Percentiles rank a stretch among this genome's conserved stretches.
These are phyloP conservation scores for Rubus idaeus DNA, from an alignment of 306 rosid species.

Conservation along the genomic window DNA sequence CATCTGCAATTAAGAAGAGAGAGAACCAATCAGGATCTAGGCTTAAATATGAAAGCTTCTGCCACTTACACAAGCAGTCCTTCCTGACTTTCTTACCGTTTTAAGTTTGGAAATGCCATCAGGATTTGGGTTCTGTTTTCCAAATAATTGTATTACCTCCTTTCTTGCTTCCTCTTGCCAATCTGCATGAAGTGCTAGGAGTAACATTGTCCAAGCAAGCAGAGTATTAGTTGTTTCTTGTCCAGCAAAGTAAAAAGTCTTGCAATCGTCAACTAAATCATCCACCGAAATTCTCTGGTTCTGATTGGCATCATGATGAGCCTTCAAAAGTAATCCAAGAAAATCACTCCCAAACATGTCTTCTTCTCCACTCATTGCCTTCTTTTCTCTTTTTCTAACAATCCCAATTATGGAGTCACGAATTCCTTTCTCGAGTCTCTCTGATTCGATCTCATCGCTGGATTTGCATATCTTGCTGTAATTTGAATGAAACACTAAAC, in stretches of 20 bases:
- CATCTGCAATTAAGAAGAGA: slow-evolving; percentile 19
- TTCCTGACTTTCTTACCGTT: slow-evolving; percentile 17
- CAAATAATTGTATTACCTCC: slow-evolving; percentile 30
- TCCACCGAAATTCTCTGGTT: slow-evolving; percentile 24
- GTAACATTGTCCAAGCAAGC: slow-evolving; percentile 34
- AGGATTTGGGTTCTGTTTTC: slow-evolving; percentile 20
- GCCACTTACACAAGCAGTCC: background rate
- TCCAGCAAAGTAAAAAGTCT: slow-evolving; percentile 29
- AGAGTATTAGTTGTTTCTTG: slow-evolving; percentile 35
- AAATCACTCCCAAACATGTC: slow-evolving; percentile 35
- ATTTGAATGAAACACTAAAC: background rate
- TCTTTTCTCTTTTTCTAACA: slow-evolving; percentile 24
- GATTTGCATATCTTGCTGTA: slow-evolving; percentile 20
- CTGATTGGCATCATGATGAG: slow-evolving; percentile 22
- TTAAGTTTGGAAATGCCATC: slow-evolving; percentile 26
- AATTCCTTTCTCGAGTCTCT: slow-evolving; percentile 30
- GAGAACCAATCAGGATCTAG: background rate
- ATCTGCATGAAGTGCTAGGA: slow-evolving; percentile 30
- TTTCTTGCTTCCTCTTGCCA: slow-evolving; percentile 45
- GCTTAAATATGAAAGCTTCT: background rate
- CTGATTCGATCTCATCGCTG: slow-evolving; percentile 26
- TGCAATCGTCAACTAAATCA: slow-evolving; percentile 36
- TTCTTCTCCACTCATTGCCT: slow-evolving; percentile 1
- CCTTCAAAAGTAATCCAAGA: slow-evolving; percentile 30
- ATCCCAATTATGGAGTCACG: slow-evolving; percentile 13